Evolutionary conservation across 164 flowering plant species (phyloP).

Genomic region (Platanus orientalis): DNA sequence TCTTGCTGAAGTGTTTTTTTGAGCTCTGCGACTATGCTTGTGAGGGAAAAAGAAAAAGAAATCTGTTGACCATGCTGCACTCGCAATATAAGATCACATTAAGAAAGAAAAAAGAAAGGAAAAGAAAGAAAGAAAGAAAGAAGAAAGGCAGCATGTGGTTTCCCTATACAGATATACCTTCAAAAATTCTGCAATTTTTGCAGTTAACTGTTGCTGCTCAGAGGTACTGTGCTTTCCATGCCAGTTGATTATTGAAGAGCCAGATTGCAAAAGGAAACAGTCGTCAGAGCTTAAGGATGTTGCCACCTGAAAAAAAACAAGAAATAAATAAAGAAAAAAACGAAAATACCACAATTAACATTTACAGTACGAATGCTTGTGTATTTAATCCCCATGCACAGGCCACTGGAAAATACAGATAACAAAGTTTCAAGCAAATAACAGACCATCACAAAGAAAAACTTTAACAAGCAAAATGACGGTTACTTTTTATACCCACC

Average conservation of each 20-base stretch:
- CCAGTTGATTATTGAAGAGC: conserved; percentile 83
- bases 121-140: no score
- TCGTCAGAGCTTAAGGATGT: conserved; percentile 79
- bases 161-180: conserved; percentile 45
- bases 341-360: not conserved
- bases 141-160: not conserved
- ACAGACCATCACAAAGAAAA: not conserved
- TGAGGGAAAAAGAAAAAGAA: no score
- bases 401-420: not conserved
- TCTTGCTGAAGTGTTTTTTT: no score
- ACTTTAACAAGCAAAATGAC: no score
- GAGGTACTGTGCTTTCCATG: conserved; percentile 83
- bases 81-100: no score
- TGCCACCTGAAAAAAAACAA: conserved; percentile 51
- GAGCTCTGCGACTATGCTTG: no score
- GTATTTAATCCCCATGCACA: not conserved
- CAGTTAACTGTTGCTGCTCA: conserved; percentile 91
- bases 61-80: no score
- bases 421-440: not conserved
- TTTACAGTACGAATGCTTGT: not conserved
- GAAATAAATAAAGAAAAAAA: not conserved
- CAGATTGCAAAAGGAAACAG: conserved; percentile 92
- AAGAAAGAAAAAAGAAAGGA: no score
- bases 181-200: conserved; percentile 85
- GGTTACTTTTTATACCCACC: no score